Base-by-base conservation (phyloP, 129 eudicot species). In the Helianthus annuus region DNA sequence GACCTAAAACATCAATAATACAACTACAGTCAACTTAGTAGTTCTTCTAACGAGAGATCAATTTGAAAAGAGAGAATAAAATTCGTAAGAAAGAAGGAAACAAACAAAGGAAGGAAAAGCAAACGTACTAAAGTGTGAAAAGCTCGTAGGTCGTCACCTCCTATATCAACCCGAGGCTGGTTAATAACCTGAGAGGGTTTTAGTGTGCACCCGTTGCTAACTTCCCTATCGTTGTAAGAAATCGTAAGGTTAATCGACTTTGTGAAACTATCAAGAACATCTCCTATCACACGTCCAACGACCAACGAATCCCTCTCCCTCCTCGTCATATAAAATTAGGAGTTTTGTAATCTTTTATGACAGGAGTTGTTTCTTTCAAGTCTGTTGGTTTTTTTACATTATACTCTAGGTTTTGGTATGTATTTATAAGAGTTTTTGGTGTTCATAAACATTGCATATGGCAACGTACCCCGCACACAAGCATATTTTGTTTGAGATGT, bases 141-240 rank as follows among this genome's bases (percentile, higher is more conserved):
- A 45, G 90, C 85, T 4, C 93, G 86, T 19, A 90, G 79, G 24
- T 90, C 93, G 22, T 83, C 85, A 7, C 96, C 96, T 22, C 93
- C 96, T 45, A 90, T 79, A 29, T 90, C 87, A 74, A 90, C 91
- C 71, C 91, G 79, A 12, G 96, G 93, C 32, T 80, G 96, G 71
- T 74, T 87, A n/a, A 74, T 87, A 61, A 90, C 81, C 29, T 87
- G 86, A 63, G 96, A 90, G 36, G 96, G 96, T 62, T 67, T 81
- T 63, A 90, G 79, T 59, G 77, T 87, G 11, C 88, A 87, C 4
- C 96, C 91, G 24, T 90, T 90, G 63, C 7, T 57, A 19, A 87
- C 84, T 71, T 87, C 91, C 57, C 81, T 52, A 54, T 52, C 70
- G 38, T 34, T 49, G 44, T 76, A 87, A 0, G 55, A 19, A 6